Percentiles rank a stretch among this genome's conserved stretches.
Evolutionary conservation across 306 rosid genomes (phyloP).

Genomic region (Adenanthera pavonina): DNA sequence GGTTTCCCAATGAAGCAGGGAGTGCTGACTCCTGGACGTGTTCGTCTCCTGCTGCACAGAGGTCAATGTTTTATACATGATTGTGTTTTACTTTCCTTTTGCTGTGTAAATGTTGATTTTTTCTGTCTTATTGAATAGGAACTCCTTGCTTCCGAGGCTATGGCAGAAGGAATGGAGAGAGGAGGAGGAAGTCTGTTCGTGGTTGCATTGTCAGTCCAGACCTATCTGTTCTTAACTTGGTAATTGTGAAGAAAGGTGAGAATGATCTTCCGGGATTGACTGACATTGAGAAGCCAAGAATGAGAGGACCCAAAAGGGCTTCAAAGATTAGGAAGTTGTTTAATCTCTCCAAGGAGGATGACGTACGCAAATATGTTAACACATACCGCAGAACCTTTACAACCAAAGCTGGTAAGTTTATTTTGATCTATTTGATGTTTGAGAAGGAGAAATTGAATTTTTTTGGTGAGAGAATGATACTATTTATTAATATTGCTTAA

Average conservation of each 20-base stretch:
- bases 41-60: slow-evolving; percentile 50
- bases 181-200: slow-evolving; percentile 55
- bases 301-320: slow-evolving; percentile 57
- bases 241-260: slow-evolving; percentile 56
- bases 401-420: slow-evolving; percentile 38
- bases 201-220: slow-evolving; percentile 58
- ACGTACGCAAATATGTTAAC: slow-evolving; percentile 53
- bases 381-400: slow-evolving; percentile 51
- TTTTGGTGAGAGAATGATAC: too few relatives aligned
- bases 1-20: slow-evolving; percentile 62
- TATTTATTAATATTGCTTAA: not conserved
- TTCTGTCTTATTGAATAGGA: slow-evolving; percentile 28
- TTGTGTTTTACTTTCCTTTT: too few relatives aligned
- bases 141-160: slow-evolving; percentile 55
- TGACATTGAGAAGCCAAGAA: slow-evolving; percentile 54
- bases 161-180: slow-evolving; percentile 57
- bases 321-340: slow-evolving; percentile 53
- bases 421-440: not conserved
- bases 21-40: slow-evolving; percentile 58
- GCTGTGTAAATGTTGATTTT: not conserved
- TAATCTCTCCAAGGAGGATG: slow-evolving; percentile 52
- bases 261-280: slow-evolving; percentile 51
- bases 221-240: slow-evolving; percentile 52
- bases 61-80: slow-evolving; percentile 10
- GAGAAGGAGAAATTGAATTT: not conserved